A percentile compares a stretch with the other conserved stretches of the same genome.
Conservation (phyloP, 2,329 filamentous ascomycete species). For the Mycogone perniciosa region DNA sequence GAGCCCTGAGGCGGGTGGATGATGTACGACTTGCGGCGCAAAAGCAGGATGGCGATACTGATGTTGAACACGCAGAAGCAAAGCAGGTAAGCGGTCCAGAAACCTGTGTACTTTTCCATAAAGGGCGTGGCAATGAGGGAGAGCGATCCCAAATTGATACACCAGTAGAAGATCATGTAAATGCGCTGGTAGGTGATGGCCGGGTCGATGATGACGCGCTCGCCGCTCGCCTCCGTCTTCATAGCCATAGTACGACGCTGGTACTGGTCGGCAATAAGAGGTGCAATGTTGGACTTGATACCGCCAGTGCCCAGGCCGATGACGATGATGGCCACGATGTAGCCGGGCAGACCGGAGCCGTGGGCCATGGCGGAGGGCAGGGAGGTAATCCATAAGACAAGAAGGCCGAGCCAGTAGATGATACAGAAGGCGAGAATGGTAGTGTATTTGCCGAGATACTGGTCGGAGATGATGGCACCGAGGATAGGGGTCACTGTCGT, state of each 20-base stretch:
- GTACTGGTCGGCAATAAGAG: slow-evolving; percentile 60
- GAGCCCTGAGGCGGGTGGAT: slow-evolving; percentile 54
- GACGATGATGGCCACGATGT: slow-evolving; percentile 51
- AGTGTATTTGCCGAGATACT: slow-evolving; percentile 55
- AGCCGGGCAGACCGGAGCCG: slow-evolving; percentile 40
- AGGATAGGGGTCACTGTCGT: slow-evolving; percentile 33
- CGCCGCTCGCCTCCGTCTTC: slow-evolving; percentile 41
- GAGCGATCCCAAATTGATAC: slow-evolving; percentile 68
- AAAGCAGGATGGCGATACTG: slow-evolving; percentile 47
- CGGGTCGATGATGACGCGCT: slow-evolving; percentile 61
- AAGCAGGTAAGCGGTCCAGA: slow-evolving; percentile 58
- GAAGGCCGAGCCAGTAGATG: slow-evolving; percentile 52
- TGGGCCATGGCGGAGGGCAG: slow-evolving; percentile 31
- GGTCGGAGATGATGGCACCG: slow-evolving; percentile 51
- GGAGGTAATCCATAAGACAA: slow-evolving; percentile 48
- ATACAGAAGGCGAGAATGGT: slow-evolving; percentile 52
- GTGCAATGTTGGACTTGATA: slow-evolving; percentile 60
- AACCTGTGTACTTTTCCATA: slow-evolving; percentile 61
- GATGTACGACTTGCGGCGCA: slow-evolving; percentile 40
- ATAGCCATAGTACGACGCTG: slow-evolving; percentile 45
- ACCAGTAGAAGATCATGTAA: slow-evolving; percentile 70
- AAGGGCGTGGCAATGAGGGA: slow-evolving; percentile 60
- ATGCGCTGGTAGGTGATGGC: slow-evolving; percentile 60
- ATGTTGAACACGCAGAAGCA: slow-evolving; percentile 57
- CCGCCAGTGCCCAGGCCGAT: slow-evolving; percentile 62